Conservation (phyloP, 306 rosid species). For the Glycyrrhiza uralensis region DNA sequence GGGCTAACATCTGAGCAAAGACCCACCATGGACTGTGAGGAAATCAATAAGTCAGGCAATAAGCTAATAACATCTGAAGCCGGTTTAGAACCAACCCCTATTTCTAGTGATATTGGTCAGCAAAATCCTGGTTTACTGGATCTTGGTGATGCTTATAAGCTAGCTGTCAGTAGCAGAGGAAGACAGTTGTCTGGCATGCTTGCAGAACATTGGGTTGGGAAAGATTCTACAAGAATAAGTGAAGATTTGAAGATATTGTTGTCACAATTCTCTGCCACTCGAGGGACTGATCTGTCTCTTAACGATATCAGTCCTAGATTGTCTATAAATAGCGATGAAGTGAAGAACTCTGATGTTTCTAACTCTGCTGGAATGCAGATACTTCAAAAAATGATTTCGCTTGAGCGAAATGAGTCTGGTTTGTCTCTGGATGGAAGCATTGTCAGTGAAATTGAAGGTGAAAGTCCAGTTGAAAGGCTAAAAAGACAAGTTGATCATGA, state of each 20-base stretch:
- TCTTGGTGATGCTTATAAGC: conserved; percentile 92
- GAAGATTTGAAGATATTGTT: conserved; percentile 74
- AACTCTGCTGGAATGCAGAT: conserved; percentile 58
- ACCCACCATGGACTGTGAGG: conserved; percentile 31
- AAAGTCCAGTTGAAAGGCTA: conserved; percentile 49
- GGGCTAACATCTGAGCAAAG: conserved; percentile 28
- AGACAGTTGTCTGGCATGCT: conserved; percentile 62
- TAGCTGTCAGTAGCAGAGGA: conserved; percentile 60
- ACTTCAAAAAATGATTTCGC: conserved; percentile 72
- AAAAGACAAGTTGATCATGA: conserved; percentile 86
- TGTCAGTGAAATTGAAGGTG: conserved; percentile 59
- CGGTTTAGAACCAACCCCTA: conserved; percentile 38
- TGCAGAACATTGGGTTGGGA: conserved; percentile 73
- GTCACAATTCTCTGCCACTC: conserved; percentile 66
- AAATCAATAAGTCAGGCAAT: conserved; percentile 35
- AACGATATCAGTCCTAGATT: conserved; percentile 73
- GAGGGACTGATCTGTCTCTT: conserved; percentile 55
- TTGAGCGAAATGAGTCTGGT: conserved; percentile 88
- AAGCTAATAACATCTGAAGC: conserved; percentile 48
- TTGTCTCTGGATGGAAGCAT: conserved; percentile 83
- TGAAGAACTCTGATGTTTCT: conserved; percentile 52
- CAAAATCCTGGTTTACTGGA: conserved; percentile 56
- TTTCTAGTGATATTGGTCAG: conserved; percentile 49
- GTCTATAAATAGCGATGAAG: conserved; percentile 61
- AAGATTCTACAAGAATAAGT: conserved; percentile 69